Base-by-base conservation (phyloP, 2,329 filamentous ascomycete species). In the Alternaria arborescens region DNA sequence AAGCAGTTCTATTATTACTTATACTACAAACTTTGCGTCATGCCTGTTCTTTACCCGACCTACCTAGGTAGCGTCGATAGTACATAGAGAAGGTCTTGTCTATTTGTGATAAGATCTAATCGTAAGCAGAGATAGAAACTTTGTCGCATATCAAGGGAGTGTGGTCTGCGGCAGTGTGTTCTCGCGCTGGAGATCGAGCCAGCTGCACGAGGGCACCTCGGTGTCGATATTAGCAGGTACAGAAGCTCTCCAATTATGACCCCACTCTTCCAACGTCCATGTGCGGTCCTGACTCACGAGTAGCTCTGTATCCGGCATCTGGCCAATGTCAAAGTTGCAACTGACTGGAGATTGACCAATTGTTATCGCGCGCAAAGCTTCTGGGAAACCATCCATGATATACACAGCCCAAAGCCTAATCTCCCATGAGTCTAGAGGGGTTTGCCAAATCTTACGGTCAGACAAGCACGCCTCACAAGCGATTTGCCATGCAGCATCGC, bases 401-500 rank as follows among this genome's bases (percentile, higher is more conserved):
- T 28, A 18, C 10, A 5, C 24, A n/a, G n/a, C n/a, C n/a, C n/a
- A n/a, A n/a, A n/a, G 16, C 11, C 42, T 22, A 6, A 30, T 2
- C 8, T n/a, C 6, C 8, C 8, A 3, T 16, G 8, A 46, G 1
- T 30, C 14, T 30, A 24, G 43, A 10, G 26, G 8, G 8, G n/a
- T 6, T 11, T 14, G n/a, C 22, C 43, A 30, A 10, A 18, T 18
- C 14, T 0, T 28, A 10, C 11, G n/a, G 18, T n/a, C n/a, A n/a
- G n/a, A 4, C 3, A 18, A 8, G 4, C 26, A 46, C 10, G 24
- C 12, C 4, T 46, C 24, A 18, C 5, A 46, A 3, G 43, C 43
- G 5, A 24, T 26, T 30, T 46, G 24, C 43, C 24, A 46, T 30
- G 43, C 43, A 28, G 43, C 43, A 28, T 61, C 55, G 6, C 52